A percentile compares a stretch with the other conserved stretches of the same genome.
These are phyloP conservation scores for Rhizophora apiculata DNA, from an alignment of 345 rosid species.

Conservation along the genomic window DNA sequence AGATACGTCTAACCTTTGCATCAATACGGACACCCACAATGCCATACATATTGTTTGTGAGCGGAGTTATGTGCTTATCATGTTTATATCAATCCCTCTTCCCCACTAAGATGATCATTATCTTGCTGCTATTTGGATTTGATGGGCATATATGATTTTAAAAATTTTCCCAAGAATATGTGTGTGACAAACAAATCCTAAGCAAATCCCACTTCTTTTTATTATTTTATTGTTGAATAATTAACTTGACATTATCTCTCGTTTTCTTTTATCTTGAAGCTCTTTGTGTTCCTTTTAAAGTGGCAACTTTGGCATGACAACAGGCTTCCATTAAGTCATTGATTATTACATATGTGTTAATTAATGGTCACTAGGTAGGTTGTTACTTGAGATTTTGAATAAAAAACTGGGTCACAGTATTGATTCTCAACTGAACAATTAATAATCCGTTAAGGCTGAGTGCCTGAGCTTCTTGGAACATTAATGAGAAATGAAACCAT, in stretches of 20 bases:
- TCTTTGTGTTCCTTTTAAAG: not conserved
- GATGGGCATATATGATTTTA: not conserved
- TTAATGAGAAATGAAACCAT: not conserved
- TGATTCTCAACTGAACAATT: not conserved
- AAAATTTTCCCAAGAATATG: not conserved
- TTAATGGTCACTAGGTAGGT: not conserved
- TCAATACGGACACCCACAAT: not conserved
- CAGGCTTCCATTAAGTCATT: not conserved
- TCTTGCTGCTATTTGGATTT: not conserved
- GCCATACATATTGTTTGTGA: too few species aligned
- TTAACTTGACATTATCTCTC: constrained; percentile 24
- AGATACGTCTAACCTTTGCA: constrained; percentile 14
- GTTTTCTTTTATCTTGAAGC: not conserved
- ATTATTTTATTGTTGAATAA: constrained; percentile 13
- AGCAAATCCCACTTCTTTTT: constrained; percentile 59
- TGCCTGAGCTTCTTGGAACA: not conserved
- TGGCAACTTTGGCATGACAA: constrained; percentile 15
- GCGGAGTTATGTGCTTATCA: too few species aligned
- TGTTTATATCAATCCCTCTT: constrained; percentile 14
- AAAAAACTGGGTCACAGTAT: not conserved
- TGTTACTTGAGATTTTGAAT: not conserved
- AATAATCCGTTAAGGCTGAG: too few species aligned
- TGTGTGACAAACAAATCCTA: constrained; percentile 19
- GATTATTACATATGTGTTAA: not conserved
- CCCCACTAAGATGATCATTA: constrained; percentile 24